These are phyloP conservation scores for Cudoniella acicularis DNA, from an alignment of 495 filamentous ascomycete genomes.

Conservation along the genomic window DNA sequence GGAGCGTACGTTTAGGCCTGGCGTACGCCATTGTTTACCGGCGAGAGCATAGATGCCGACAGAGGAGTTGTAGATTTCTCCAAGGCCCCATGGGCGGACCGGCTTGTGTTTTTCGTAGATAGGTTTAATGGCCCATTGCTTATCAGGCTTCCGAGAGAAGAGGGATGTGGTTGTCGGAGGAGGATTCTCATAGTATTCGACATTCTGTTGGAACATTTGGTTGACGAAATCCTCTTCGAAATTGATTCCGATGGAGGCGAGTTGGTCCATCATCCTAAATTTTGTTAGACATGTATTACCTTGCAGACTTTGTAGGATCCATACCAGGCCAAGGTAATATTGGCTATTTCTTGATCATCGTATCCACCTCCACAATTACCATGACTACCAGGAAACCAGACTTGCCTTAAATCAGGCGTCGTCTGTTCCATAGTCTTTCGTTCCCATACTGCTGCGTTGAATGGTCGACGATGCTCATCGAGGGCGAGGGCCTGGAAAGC, in stretches of 20 bases:
- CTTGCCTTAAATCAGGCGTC: conserved; percentile 49
- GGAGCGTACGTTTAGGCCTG: conserved; percentile 54
- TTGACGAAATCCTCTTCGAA: conserved; percentile 50
- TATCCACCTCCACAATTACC: conserved; percentile 56
- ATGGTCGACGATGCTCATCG: conserved; percentile 62
- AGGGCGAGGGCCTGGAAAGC: conserved; percentile 75
- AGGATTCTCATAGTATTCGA: conserved; percentile 38
- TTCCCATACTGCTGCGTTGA: conserved; percentile 62
- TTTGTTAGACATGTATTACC: neutral
- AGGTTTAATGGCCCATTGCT: conserved; percentile 40
- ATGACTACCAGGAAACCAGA: conserved; percentile 71
- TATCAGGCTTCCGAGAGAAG: conserved; percentile 14
- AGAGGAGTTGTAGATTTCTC: conserved; percentile 46
- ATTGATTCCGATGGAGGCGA: conserved; percentile 56
- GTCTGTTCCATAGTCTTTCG: conserved; percentile 32
- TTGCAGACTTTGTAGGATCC: conserved; percentile 2
- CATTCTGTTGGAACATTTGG: conserved; percentile 42
- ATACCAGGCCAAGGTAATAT: conserved; percentile 62
- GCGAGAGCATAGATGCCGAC: conserved; percentile 47
- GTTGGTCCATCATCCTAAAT: conserved; percentile 61
- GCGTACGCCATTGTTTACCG: conserved; percentile 50
- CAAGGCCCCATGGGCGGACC: conserved; percentile 56
- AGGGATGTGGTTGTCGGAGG: conserved; percentile 9
- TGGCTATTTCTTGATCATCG: conserved; percentile 54
- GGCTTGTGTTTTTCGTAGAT: conserved; percentile 46